Base-by-base conservation (phyloP, 169 alveolate species). In the Miamiensis avidus region DNA sequence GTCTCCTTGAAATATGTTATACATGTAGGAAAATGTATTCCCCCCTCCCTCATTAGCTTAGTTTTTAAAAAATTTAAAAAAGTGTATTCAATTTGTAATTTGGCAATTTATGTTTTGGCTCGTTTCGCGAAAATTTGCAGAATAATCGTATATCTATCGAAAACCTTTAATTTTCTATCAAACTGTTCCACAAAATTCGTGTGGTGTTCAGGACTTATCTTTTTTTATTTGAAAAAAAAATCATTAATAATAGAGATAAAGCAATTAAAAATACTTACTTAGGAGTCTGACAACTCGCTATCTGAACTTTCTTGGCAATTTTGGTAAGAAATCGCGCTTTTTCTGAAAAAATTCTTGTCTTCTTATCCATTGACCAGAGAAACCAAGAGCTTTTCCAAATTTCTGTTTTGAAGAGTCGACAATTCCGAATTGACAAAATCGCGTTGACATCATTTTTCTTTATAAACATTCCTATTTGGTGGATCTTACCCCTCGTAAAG, bases 111-210 rank as follows among this genome's bases (percentile, higher is more conserved):
- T 31, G 92, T 84, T 81, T 90, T 89, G 6, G 98, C 97, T 88
- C 98, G 86, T 75, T 93, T 87, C 26, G 97, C 96, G 84, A 96
- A 93, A 4, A 96, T 96, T 81, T 94, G 74, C n/a, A 96, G 86
- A 76, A 96, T 96, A 73, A 95, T 94, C 11, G 96, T 95, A 76
- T 92, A 92, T 82, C 98, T 88, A 83, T 96, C 98, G 69, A 95
- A 87, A 11, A 96, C 93, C 83, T 89, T 92, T 4, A 96, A 89
- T 76, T 93, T 83, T 74, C 93, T 83, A 49, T 79, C 74, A 28
- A 49, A 79, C 79, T 82, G n/a, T 82, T 72, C 4, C 4, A 49
- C 69, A 49, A 11, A 49, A 49, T 49, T 49, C 20, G 4, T 20
- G 20, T 49, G 69, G 69, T 49, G 69, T 49, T 49, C 4, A 49